Percentiles rank a stretch among this genome's conserved stretches.
Conservation (phyloP, 352 stramenopile genomes). For the Hyaloperonospora brassicae region DNA sequence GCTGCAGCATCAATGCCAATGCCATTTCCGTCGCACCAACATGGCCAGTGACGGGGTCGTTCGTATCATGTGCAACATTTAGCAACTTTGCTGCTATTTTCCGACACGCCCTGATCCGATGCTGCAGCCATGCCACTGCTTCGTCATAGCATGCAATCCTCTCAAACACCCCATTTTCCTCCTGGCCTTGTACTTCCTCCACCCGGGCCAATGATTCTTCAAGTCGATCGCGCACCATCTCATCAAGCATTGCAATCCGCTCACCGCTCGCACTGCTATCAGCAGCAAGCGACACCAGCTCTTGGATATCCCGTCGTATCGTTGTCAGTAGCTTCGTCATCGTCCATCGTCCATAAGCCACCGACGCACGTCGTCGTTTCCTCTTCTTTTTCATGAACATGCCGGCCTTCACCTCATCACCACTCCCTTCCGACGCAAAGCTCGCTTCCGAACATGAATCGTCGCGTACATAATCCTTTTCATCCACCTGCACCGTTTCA, state of each 20-base stretch:
- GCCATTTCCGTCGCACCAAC: constrained; percentile 36
- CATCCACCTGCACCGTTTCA: neutral
- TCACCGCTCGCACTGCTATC: constrained; percentile 19
- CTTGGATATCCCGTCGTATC: constrained; percentile 26
- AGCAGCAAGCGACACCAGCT: constrained; percentile 13
- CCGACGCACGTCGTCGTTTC: constrained; percentile 10
- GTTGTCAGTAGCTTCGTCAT: constrained; percentile 35
- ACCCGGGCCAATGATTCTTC: constrained; percentile 12
- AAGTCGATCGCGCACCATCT: constrained; percentile 27
- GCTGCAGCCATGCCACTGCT: constrained; percentile 39
- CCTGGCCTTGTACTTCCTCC: constrained; percentile 10
- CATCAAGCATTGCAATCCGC: constrained; percentile 22
- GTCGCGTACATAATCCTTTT: constrained; percentile 6
- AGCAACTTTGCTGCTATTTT: constrained; percentile 10
- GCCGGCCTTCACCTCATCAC: constrained; percentile 5
- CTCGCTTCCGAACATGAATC: constrained; percentile 9
- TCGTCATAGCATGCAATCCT: constrained; percentile 34
- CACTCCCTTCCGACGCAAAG: constrained; percentile 9
- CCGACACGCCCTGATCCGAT: constrained; percentile 27
- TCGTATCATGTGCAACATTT: constrained; percentile 10
- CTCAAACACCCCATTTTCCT: constrained; percentile 16
- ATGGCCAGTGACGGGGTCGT: constrained; percentile 9
- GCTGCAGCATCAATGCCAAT: constrained; percentile 43
- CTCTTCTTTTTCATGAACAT: constrained; percentile 1
- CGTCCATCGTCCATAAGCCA: constrained; percentile 39